A percentile compares a stretch with the other conserved stretches of the same genome.
phyloP scores from a whole-genome alignment of 768 basidiomycete genomes.

The Auricularia cornea region DNA sequence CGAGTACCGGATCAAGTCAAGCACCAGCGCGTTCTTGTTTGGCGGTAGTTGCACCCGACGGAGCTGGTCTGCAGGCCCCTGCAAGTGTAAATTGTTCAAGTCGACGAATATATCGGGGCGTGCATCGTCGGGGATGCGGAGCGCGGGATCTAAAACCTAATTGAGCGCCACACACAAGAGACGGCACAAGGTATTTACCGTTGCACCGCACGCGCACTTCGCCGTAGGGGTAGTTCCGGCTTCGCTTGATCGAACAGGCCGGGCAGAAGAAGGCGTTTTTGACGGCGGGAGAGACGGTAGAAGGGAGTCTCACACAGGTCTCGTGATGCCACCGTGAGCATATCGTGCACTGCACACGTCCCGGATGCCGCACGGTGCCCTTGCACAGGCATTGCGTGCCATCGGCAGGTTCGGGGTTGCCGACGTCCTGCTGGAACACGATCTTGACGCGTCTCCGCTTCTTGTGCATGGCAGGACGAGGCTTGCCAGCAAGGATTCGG shows the following conservation, averaged over 20 bases:
- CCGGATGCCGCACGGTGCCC: slow-evolving; percentile 52
- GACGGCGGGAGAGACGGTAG: slow-evolving; percentile 36
- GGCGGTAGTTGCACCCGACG: background rate
- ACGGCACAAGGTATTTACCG: slow-evolving; percentile 31
- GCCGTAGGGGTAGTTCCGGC: slow-evolving; percentile 59
- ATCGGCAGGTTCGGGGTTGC: slow-evolving; percentile 61
- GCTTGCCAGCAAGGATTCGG: slow-evolving; percentile 66
- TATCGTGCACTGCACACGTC: slow-evolving; percentile 55
- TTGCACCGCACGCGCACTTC: slow-evolving; percentile 66
- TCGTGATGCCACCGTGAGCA: slow-evolving; percentile 65
- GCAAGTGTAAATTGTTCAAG: slow-evolving; percentile 22
- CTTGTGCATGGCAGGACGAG: slow-evolving; percentile 30
- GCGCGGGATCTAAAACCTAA: background rate
- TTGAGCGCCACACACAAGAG: slow-evolving; percentile 6
- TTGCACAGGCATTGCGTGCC: slow-evolving; percentile 76
- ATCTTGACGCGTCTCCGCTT: slow-evolving; percentile 60
- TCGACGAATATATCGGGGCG: slow-evolving; percentile 60
- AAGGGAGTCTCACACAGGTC: slow-evolving; percentile 51
- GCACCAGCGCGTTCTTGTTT: background rate
- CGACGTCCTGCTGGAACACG: slow-evolving; percentile 63
- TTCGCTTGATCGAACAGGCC: slow-evolving; percentile 77
- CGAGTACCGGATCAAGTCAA: background rate
- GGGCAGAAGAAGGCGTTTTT: slow-evolving; percentile 45
- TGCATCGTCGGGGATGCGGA: slow-evolving; percentile 30
- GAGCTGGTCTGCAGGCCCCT: background rate